Conservation (phyloP, 2,329 filamentous ascomycete species). For the Pseudopithomyces maydicus region DNA sequence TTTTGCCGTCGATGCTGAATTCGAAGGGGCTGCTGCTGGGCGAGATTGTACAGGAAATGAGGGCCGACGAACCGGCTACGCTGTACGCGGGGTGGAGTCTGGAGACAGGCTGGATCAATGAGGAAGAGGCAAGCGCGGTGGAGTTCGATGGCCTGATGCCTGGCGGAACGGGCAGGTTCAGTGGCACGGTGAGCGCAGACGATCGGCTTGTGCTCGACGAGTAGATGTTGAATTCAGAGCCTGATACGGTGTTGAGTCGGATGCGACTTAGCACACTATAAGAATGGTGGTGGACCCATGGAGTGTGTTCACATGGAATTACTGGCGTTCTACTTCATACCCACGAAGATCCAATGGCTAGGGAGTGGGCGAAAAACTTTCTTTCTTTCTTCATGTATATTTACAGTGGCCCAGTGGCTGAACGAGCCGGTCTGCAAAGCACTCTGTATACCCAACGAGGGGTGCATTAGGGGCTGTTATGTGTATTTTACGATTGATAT, state of each 20-base stretch:
- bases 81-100: slow-evolving; percentile 41
- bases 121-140: slow-evolving; percentile 40
- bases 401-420: no score
- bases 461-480: no score
- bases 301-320: no score
- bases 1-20: slow-evolving; percentile 45
- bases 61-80: slow-evolving; percentile 35
- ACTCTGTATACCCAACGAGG: no score
- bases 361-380: no score
- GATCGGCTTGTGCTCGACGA: slow-evolving; percentile 21
- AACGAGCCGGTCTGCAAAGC: no score
- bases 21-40: slow-evolving; percentile 44
- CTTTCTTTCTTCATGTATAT: no score
- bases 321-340: no score
- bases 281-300: background rate
- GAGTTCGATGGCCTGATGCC: slow-evolving; percentile 48
- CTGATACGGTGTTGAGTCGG: background rate
- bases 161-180: slow-evolving; percentile 51
- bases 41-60: slow-evolving; percentile 47
- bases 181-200: slow-evolving; percentile 29
- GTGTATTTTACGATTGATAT: no score
- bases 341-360: no score
- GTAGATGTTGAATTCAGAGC: slow-evolving; percentile 1
- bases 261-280: background rate
- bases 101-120: slow-evolving; percentile 37